A percentile compares a stretch with the other conserved stretches of the same genome.
Conservation (phyloP, 495 filamentous ascomycete species). For the Thermothielavioides terrestris region DNA sequence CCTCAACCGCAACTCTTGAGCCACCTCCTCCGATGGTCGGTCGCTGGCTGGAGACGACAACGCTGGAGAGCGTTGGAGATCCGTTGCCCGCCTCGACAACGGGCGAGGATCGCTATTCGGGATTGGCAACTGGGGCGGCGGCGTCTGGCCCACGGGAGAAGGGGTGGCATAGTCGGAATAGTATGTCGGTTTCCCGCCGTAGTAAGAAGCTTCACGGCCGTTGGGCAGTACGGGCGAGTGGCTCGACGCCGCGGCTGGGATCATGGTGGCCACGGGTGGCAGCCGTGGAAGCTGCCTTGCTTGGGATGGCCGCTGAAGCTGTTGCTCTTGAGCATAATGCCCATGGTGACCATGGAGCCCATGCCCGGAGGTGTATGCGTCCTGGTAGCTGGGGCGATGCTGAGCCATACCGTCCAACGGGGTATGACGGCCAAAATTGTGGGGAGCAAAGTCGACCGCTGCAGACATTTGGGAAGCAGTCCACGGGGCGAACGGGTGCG, state of each 20-base stretch:
- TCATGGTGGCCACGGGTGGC: conserved; percentile 26
- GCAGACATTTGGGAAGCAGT: conserved; percentile 28
- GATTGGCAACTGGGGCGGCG: conserved; percentile 28
- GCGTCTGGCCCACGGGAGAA: conserved; percentile 30
- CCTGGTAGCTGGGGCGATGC: conserved; percentile 32
- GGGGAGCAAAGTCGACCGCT: conserved; percentile 32
- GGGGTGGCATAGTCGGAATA: conserved; percentile 30
- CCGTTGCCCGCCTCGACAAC: conserved; percentile 25
- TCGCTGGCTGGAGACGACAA: conserved; percentile 30
- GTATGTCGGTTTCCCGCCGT: conserved; percentile 13
- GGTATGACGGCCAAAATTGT: conserved; percentile 35
- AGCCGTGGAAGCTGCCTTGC: conserved; percentile 19
- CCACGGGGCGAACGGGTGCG: conserved; percentile 4
- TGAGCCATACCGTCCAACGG: conserved; percentile 42
- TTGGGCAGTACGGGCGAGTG: conserved; percentile 18
- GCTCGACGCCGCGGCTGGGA: conserved; percentile 15
- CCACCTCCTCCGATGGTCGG: conserved; percentile 27
- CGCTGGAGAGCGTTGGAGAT: conserved; percentile 28
- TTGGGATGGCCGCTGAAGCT: conserved; percentile 14
- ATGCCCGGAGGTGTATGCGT: conserved; percentile 29
- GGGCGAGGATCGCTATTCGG: conserved; percentile 27
- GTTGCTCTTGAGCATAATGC: conserved; percentile 34
- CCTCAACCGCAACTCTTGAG: conserved; percentile 22
- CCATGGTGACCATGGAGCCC: no score
- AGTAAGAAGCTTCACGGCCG: conserved; percentile 23